phyloP scores from a whole-genome alignment of 1,284 basidiomycete genomes.

The Coniferiporia weirii region DNA sequence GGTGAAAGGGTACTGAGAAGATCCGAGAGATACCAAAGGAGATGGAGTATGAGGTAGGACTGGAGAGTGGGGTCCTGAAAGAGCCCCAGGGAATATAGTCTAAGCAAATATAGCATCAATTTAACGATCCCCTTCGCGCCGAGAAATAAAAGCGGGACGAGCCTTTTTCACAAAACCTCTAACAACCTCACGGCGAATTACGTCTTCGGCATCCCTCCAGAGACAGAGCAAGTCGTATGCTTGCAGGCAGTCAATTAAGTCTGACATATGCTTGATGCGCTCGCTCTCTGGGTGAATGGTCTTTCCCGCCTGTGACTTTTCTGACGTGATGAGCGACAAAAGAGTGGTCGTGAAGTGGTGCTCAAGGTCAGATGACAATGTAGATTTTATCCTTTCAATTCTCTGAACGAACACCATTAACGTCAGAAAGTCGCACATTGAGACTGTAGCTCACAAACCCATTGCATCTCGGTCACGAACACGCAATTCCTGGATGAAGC shows the following conservation, averaged over 20 bases:
- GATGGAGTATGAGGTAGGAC: slow-evolving; percentile 70
- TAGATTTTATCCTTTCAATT: slow-evolving; percentile 18
- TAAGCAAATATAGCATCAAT: slow-evolving; percentile 27
- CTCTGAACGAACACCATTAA: slow-evolving; percentile 5
- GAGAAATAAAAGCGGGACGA: slow-evolving; percentile 17
- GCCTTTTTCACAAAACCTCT: slow-evolving; percentile 75
- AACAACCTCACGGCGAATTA: slow-evolving; percentile 67
- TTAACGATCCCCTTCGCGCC: neutral
- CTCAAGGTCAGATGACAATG: slow-evolving; percentile 14
- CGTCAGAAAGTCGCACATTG: slow-evolving; percentile 17
- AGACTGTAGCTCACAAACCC: slow-evolving; percentile 55
- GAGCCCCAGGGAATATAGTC: slow-evolving; percentile 67
- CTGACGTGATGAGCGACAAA: slow-evolving; percentile 35
- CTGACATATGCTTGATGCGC: slow-evolving; percentile 53
- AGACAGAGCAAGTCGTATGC: slow-evolving; percentile 80
- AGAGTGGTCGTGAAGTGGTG: slow-evolving; percentile 18
- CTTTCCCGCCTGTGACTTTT: slow-evolving; percentile 38
- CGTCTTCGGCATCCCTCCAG: slow-evolving; percentile 83
- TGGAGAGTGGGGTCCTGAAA: slow-evolving; percentile 65
- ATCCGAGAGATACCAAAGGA: slow-evolving; percentile 26
- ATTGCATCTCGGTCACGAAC: slow-evolving; percentile 79
- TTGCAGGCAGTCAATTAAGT: slow-evolving; percentile 73
- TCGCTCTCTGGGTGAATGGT: slow-evolving; percentile 47
- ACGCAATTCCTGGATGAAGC: slow-evolving; percentile 69
- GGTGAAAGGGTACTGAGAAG: slow-evolving; percentile 42